A percentile compares a stretch with the other conserved stretches of the same genome.
These are phyloP conservation scores for Guyanaporus albipodus DNA, from an alignment of 768 basidiomycete genomes.

Conservation along the genomic window DNA sequence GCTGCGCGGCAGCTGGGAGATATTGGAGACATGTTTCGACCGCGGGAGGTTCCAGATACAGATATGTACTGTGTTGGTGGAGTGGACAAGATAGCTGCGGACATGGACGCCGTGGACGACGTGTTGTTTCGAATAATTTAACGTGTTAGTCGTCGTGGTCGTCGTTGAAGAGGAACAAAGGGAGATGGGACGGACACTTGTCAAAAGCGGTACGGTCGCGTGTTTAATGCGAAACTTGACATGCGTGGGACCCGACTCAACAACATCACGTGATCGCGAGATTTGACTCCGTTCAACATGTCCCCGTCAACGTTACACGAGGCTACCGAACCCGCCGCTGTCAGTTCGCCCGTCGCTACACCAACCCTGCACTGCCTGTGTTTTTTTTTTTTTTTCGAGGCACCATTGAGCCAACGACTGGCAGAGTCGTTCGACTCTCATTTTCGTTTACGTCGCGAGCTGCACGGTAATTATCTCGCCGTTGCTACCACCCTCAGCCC, in stretches of 20 bases:
- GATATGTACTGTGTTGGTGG: conserved; percentile 35
- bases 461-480: not conserved
- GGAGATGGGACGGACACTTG: conserved; percentile 6
- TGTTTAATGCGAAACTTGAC: conserved; percentile 27
- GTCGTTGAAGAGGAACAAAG: conserved; percentile 19
- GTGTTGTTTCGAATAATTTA: conserved; percentile 13
- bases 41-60: conserved; percentile 30
- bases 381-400: not conserved
- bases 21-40: conserved; percentile 29
- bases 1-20: conserved; percentile 32
- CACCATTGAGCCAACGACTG: not conserved
- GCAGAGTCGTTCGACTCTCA: not conserved
- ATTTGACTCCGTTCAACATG: conserved; percentile 22
- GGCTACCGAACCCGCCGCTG: conserved; percentile 20
- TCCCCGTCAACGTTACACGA: conserved; percentile 33
- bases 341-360: conserved; percentile 1
- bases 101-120: conserved; percentile 20
- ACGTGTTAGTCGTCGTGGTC: conserved; percentile 19
- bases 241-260: conserved; percentile 34
- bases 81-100: conserved; percentile 27
- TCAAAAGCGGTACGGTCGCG: conserved; percentile 13
- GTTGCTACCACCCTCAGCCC: conserved; percentile 1
- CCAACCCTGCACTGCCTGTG: conserved; percentile 2
- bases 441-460: not conserved
- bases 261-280: conserved; percentile 32